Evolutionary conservation across 2,329 filamentous ascomycete species (phyloP).

Genomic region (Pyricularia sp.): DNA sequence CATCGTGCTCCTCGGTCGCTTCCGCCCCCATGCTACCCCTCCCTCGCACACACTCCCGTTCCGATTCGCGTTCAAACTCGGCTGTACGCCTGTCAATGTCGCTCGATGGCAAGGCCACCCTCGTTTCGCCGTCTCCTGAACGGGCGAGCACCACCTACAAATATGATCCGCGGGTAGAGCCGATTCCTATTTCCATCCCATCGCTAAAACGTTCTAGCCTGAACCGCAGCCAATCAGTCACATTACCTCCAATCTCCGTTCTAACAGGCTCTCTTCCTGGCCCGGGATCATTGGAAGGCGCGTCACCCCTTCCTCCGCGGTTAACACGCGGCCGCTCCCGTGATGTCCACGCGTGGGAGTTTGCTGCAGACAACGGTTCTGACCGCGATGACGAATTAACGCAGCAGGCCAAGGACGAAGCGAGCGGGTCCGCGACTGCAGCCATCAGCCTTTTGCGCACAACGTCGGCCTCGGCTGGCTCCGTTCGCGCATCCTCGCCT

Average conservation of each 20-base stretch:
- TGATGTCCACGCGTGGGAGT: conserved; percentile 85
- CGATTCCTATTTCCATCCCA: conserved; percentile 25
- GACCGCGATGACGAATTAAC: conserved; percentile 62
- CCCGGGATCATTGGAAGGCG: background rate
- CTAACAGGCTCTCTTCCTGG: conserved; percentile 31
- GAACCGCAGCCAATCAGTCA: conserved; percentile 54
- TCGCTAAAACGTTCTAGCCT: conserved; percentile 43
- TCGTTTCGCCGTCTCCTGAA: conserved; percentile 64
- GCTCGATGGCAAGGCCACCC: conserved; percentile 81
- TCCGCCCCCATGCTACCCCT: conserved; percentile 24
- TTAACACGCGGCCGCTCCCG: conserved; percentile 66
- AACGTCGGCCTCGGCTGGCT: conserved; percentile 39
- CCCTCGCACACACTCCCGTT: conserved; percentile 23
- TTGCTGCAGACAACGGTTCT: conserved; percentile 76
- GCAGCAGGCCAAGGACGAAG: conserved; percentile 67
- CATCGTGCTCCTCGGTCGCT: conserved; percentile 30
- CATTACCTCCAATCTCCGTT: conserved; percentile 45
- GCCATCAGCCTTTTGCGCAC: conserved; percentile 76
- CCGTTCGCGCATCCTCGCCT: conserved; percentile 16
- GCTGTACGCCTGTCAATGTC: conserved; percentile 73
- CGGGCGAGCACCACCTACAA: conserved; percentile 23
- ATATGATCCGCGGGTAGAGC: conserved; percentile 11
- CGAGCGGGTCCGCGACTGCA: conserved; percentile 67
- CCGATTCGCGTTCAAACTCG: conserved; percentile 23
- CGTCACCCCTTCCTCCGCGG: conserved; percentile 25